A percentile compares a stretch with the other conserved stretches of the same genome.
Conservation (phyloP, 495 filamentous ascomycete species). For the Podospora pseudocomata region DNA sequence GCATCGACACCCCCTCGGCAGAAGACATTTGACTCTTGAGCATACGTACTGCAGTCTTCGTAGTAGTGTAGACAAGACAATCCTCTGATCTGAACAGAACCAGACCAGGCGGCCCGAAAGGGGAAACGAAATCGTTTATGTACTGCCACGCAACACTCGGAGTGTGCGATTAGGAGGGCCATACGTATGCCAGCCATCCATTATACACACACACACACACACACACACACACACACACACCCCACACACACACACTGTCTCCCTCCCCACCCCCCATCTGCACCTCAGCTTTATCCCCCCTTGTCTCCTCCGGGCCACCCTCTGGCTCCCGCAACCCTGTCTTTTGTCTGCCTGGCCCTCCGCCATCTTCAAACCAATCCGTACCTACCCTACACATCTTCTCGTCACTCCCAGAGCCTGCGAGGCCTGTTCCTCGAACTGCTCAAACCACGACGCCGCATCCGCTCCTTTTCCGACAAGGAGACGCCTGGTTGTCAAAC, state of each 20-base stretch:
- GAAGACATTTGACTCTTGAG: background rate
- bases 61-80: background rate
- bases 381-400: background rate
- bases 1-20: background rate
- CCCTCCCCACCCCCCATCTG: constrained; percentile 13
- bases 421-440: constrained; percentile 18
- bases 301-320: constrained; percentile 17
- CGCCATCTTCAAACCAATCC: background rate
- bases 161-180: constrained; percentile 21
- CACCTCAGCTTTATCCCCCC: constrained; percentile 32
- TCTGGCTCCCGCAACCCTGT: constrained; percentile 15
- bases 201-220: constrained; percentile 11
- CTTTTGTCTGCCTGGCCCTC: constrained; percentile 10
- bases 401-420: constrained; percentile 3
- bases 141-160: constrained; percentile 30
- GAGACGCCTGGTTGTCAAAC: constrained; percentile 18
- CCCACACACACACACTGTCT: constrained; percentile 23
- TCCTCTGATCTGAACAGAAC: background rate
- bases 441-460: constrained; percentile 18
- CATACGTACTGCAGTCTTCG: constrained; percentile 8
- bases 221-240: constrained; percentile 8
- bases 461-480: constrained; percentile 14
- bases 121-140: background rate
- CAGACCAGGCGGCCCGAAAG: background rate
- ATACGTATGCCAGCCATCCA: constrained; percentile 26